These are phyloP conservation scores for Penstemon newberryi DNA, from an alignment of 257 asterid genomes.

Conservation along the genomic window DNA sequence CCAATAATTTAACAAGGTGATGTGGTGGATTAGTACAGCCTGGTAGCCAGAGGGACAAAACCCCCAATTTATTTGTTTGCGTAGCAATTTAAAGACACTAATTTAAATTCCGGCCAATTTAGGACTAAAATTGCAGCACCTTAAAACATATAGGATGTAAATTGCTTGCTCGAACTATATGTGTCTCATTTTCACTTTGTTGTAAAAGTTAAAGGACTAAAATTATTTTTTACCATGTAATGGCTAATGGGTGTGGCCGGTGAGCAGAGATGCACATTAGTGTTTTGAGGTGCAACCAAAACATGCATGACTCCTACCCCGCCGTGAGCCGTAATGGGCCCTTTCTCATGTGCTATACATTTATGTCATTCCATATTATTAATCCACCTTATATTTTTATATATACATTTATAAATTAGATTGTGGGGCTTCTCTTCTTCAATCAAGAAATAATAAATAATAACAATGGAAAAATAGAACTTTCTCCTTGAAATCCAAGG, in stretches of 20 bases:
- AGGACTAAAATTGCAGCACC: no score
- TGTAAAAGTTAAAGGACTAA: no score
- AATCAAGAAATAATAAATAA: neutral
- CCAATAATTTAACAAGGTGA: no score
- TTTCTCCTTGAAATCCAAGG: neutral
- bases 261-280: constrained; percentile 17
- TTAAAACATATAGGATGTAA: no score
- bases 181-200: rapidly evolving
- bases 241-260: constrained; percentile 20
- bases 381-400: neutral
- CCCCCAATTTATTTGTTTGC: no score
- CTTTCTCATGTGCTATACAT: constrained; percentile 47
- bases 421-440: neutral
- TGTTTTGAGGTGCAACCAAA: constrained; percentile 43
- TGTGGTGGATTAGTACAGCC: no score
- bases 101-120: no score
- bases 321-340: constrained; percentile 33
- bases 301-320: constrained; percentile 46
- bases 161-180: neutral
- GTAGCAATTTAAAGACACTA: no score
- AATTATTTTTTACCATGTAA: neutral
- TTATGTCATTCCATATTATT: neutral
- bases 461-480: neutral
- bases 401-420: no score
- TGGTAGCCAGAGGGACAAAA: no score